phyloP scores from a whole-genome alignment of 2,329 filamentous ascomycete genomes.

The Microdochium bolleyi region DNA sequence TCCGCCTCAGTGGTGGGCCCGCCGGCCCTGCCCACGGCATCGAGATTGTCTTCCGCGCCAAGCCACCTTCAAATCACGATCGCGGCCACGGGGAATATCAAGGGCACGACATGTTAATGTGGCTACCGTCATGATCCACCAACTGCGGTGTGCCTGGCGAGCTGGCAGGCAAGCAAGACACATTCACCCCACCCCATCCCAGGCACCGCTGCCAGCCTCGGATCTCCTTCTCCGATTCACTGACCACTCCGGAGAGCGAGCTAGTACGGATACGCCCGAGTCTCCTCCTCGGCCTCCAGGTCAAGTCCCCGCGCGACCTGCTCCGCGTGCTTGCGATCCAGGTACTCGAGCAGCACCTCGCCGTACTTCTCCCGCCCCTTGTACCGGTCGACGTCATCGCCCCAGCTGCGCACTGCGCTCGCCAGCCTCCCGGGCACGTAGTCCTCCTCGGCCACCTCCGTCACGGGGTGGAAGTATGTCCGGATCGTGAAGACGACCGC shows the following conservation, averaged over 20 bases:
- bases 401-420: constrained; percentile 75
- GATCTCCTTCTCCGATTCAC: too few species aligned
- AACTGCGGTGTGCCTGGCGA: too few species aligned
- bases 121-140: too few species aligned
- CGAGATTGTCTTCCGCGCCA: too few species aligned
- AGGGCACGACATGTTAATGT: too few species aligned
- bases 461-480: constrained; percentile 71
- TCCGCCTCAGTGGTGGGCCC: too few species aligned
- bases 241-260: neutral
- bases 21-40: too few species aligned
- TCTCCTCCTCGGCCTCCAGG: constrained; percentile 24
- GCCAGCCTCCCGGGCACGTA: constrained; percentile 74
- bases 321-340: constrained; percentile 67
- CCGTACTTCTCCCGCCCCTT: constrained; percentile 72
- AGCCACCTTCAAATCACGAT: too few species aligned
- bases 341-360: constrained; percentile 65
- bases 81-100: too few species aligned
- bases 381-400: constrained; percentile 66
- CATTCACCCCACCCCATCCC: too few species aligned
- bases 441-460: constrained; percentile 58
- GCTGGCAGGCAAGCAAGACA: too few species aligned
- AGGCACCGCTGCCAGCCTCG: too few species aligned
- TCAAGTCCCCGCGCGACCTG: constrained; percentile 63
- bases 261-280: constrained; percentile 18
- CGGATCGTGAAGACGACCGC: constrained; percentile 68